phyloP scores from a whole-genome alignment of 805 yeast genomes.

The Yarrowia sp. region DNA sequence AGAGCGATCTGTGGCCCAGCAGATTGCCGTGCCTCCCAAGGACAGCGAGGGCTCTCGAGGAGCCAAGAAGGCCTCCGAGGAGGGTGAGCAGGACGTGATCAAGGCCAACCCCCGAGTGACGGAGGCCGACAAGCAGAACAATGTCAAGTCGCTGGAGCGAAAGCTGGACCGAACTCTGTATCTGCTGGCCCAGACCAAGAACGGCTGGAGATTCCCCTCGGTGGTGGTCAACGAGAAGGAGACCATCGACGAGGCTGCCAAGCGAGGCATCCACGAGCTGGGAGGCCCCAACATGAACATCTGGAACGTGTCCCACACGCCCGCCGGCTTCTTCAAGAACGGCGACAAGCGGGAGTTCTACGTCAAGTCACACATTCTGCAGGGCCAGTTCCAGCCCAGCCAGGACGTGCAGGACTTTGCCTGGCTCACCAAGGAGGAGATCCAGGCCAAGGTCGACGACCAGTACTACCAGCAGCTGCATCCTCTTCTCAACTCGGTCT shows the following conservation, averaged over 20 bases:
- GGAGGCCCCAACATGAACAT: constrained; percentile 83
- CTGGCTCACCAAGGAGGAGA: constrained; percentile 88
- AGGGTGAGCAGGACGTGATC: constrained; percentile 54
- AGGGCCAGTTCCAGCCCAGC: constrained; percentile 71
- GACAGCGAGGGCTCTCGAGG: constrained; percentile 47
- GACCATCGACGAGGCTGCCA: constrained; percentile 76
- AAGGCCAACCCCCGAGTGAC: constrained; percentile 77
- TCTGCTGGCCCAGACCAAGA: constrained; percentile 61
- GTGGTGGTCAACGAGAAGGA: constrained; percentile 58
- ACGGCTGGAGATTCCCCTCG: constrained; percentile 79
- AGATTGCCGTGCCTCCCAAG: constrained; percentile 73
- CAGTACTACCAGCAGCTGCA: constrained; percentile 63
- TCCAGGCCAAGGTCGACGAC: constrained; percentile 58
- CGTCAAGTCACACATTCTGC: constrained; percentile 85
- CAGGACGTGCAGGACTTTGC: constrained; percentile 59
- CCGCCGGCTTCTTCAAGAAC: constrained; percentile 56
- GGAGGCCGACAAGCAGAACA: constrained; percentile 71
- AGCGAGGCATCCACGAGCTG: constrained; percentile 67
- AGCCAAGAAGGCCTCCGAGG: constrained; percentile 39
- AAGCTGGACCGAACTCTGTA: constrained; percentile 80
- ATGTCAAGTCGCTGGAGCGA: constrained; percentile 76
- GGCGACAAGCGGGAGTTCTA: constrained; percentile 63
- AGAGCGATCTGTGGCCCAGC: constrained; percentile 85
- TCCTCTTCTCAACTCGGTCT: constrained; percentile 44
- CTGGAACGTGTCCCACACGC: constrained; percentile 90